Conservation (phyloP, 495 filamentous ascomycete genomes). For the Amorphotheca resinae region DNA sequence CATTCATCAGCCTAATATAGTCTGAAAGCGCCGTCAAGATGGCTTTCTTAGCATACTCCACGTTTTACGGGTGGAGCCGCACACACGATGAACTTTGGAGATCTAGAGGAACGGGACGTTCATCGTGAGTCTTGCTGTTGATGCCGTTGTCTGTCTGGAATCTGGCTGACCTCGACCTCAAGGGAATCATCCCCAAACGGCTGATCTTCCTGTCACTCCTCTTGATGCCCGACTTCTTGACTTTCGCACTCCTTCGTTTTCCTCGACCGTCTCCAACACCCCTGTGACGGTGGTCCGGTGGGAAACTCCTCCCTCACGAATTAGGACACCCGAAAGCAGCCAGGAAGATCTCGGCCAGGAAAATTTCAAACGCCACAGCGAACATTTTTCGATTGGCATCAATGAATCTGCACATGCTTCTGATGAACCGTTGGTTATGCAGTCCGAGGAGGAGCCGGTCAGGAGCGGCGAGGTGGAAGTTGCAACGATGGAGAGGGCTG, state of each 20-base stretch:
- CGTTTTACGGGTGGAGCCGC: conserved; percentile 7
- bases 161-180: conserved; percentile 6
- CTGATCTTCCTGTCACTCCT: conserved; percentile 50
- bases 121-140: conserved; percentile 11
- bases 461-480: conserved; percentile 21
- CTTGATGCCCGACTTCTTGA: conserved; percentile 40
- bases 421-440: conserved; percentile 19
- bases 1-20: conserved; percentile 13
- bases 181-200: conserved; percentile 43
- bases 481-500: conserved; percentile 13
- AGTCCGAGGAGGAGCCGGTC: conserved; percentile 27
- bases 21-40: conserved; percentile 6
- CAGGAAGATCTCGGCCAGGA: conserved; percentile 2
- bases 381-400: conserved; percentile 17
- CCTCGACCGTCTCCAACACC: conserved; percentile 35
- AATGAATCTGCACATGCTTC: conserved; percentile 15
- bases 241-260: conserved; percentile 34
- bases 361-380: conserved; percentile 20
- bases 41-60: conserved; percentile 11
- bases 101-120: conserved; percentile 5
- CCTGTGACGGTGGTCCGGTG: conserved; percentile 38
- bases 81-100: conserved; percentile 18
- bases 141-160: conserved; percentile 13
- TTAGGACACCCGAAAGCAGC: conserved; percentile 22
- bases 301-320: conserved; percentile 31